phyloP scores from a whole-genome alignment of 495 filamentous ascomycete genomes.

The Tuber calosporum region DNA sequence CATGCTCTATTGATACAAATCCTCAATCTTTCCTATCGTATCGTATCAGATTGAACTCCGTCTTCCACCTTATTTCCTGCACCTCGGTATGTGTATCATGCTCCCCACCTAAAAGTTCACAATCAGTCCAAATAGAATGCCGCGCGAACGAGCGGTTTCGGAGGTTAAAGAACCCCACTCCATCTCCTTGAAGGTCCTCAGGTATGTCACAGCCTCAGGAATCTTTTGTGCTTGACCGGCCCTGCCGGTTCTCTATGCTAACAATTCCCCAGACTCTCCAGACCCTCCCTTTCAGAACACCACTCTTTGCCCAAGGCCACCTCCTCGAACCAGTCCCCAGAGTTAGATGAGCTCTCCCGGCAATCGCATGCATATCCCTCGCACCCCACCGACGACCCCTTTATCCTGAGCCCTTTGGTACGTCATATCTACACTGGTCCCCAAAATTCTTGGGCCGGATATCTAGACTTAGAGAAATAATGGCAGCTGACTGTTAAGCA shows the following conservation, averaged over 20 bases:
- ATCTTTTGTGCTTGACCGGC: conserved; percentile 24
- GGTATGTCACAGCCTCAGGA: conserved; percentile 44
- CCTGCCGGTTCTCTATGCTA: conserved; percentile 6
- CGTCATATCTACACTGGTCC: conserved; percentile 9
- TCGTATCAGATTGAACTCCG: neutral
- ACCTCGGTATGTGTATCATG: neutral
- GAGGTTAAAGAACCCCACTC: conserved; percentile 41
- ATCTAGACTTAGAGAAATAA: conserved; percentile 5
- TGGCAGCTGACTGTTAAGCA: conserved; percentile 8
- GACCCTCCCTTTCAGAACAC: conserved; percentile 52
- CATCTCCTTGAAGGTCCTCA: conserved; percentile 46
- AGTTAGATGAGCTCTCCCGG: conserved; percentile 26
- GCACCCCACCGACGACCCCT: conserved; percentile 47
- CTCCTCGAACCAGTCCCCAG: conserved; percentile 20
- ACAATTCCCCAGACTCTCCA: conserved; percentile 47
- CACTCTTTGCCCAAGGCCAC: conserved; percentile 29
- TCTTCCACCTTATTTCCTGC: conserved; percentile 1
- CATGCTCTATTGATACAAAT: neutral
- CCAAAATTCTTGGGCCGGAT: neutral
- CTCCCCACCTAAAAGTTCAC: neutral
- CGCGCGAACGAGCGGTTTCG: conserved; percentile 39
- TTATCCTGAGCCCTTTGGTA: conserved; percentile 58
- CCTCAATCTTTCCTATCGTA: neutral
- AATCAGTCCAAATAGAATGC: conserved; percentile 24
- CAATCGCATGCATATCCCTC: conserved; percentile 45